These are phyloP conservation scores for Beta lomatogona DNA, from an alignment of 179 eudicot species.

Conservation along the genomic window DNA sequence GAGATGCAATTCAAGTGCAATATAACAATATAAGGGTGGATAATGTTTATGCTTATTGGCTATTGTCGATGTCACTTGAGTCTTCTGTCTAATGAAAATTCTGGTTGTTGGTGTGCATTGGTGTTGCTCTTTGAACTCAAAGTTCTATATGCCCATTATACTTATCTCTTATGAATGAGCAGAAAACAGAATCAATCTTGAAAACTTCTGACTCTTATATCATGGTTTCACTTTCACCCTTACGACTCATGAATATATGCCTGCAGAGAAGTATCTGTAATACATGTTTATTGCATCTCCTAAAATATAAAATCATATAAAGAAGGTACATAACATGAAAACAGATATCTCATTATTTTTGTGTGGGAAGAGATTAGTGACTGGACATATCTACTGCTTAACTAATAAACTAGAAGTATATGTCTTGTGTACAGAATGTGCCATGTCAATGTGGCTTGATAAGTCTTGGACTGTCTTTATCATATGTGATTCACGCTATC, in stretches of 20 bases:
- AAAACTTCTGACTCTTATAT: background rate
- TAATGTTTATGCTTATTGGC: background rate
- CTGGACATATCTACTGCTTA: background rate
- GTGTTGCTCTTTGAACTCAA: background rate
- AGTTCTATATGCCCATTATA: background rate
- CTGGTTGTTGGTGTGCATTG: background rate
- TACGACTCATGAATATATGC: background rate
- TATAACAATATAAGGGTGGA: background rate
- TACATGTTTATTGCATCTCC: background rate
- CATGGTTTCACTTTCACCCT: background rate
- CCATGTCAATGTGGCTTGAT: slow-evolving; percentile 8
- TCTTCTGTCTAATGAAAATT: background rate
- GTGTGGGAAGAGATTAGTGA: background rate
- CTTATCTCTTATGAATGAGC: background rate
- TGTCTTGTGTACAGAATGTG: background rate
- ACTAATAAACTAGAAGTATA: background rate
- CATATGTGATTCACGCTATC: slow-evolving; percentile 19
- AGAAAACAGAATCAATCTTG: background rate
- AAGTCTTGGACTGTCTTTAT: slow-evolving; percentile 4
- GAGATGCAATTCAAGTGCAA: background rate
- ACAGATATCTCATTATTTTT: background rate
- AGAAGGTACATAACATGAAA: background rate
- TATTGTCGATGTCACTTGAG: background rate
- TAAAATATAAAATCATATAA: background rate
- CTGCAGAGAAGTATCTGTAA: background rate